Percentiles rank a stretch among this genome's conserved stretches.
Conservation (phyloP, 805 yeast species). For the Yamadazyma ubonensis region DNA sequence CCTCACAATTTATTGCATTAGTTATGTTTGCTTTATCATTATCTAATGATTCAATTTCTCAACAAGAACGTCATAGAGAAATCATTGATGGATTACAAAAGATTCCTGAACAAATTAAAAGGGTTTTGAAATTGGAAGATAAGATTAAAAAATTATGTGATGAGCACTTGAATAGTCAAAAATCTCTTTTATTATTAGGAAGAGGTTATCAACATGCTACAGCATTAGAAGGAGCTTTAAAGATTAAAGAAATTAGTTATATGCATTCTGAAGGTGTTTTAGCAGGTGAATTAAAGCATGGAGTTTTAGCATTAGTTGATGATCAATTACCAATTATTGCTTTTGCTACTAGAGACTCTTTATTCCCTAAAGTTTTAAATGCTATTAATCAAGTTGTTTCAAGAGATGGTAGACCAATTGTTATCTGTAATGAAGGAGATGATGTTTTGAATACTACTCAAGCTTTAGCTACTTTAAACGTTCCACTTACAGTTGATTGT, state of each 20-base stretch:
- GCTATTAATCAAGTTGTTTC: conserved; percentile 97
- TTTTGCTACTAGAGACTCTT: conserved; percentile 92
- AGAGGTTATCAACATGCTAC: conserved; percentile 98
- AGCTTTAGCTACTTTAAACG: conserved; percentile 73
- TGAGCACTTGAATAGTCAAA: conserved; percentile 70
- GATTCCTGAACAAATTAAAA: conserved; percentile 82
- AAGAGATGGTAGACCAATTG: conserved; percentile 94
- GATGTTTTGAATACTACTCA: conserved; percentile 55
- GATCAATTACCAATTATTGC: conserved; percentile 92
- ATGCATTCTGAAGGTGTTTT: conserved; percentile 99
- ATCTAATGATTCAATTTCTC: conserved; percentile 86
- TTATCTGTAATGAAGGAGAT: conserved; percentile 84
- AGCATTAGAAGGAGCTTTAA: conserved; percentile 97
- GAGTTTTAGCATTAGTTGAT: conserved; percentile 95
- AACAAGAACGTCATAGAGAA: conserved; percentile 70
- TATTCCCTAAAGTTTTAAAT: conserved; percentile 93
- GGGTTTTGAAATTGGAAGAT: conserved; percentile 70
- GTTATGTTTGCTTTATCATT: conserved; percentile 96
- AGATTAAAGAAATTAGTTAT: conserved; percentile 96
- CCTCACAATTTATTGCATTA: conserved; percentile 95
- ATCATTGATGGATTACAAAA: conserved; percentile 82
- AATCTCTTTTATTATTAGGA: conserved; percentile 86
- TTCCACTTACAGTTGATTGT: conserved; percentile 95
- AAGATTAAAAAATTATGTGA: conserved; percentile 75
- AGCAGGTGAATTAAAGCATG: conserved; percentile 99